These are phyloP conservation scores for Parastagonospora avenae DNA, from an alignment of 2,329 filamentous ascomycete species.

Conservation along the genomic window DNA sequence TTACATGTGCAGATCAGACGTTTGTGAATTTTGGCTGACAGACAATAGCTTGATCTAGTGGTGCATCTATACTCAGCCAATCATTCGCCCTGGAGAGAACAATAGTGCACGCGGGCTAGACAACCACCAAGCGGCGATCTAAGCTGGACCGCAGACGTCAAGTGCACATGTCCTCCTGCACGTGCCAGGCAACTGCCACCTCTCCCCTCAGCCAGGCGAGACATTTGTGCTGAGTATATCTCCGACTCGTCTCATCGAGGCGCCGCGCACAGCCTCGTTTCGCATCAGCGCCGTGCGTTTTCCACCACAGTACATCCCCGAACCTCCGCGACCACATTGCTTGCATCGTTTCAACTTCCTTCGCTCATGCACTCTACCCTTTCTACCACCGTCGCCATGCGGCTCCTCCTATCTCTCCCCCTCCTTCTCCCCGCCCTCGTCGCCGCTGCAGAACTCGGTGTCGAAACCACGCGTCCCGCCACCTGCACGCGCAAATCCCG, in stretches of 20 bases:
- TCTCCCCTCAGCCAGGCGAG: no score
- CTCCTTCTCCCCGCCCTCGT: constrained; percentile 26
- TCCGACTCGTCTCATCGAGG: neutral
- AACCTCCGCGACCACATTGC: constrained; percentile 12
- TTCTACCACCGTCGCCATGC: constrained; percentile 27
- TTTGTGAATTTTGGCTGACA: no score
- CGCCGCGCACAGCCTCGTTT: constrained; percentile 13
- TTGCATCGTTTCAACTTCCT: neutral
- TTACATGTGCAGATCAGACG: no score
- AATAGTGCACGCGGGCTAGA: no score
- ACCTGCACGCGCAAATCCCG: constrained; percentile 52
- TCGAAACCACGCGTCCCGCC: constrained; percentile 50
- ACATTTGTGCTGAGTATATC: no score
- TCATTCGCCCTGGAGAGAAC: neutral
- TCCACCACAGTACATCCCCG: constrained; percentile 14
- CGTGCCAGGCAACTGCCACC: no score
- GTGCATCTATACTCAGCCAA: neutral
- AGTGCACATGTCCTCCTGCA: neutral
- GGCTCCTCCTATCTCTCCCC: constrained; percentile 30
- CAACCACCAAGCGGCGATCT: no score
- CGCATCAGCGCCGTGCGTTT: neutral
- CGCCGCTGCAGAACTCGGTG: constrained; percentile 38
- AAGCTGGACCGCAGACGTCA: neutral
- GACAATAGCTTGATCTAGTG: neutral
- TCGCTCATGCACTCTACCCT: neutral